These are phyloP conservation scores for Pichia kudriavzevii DNA, from an alignment of 1,139 yeast species.

Conservation along the genomic window DNA sequence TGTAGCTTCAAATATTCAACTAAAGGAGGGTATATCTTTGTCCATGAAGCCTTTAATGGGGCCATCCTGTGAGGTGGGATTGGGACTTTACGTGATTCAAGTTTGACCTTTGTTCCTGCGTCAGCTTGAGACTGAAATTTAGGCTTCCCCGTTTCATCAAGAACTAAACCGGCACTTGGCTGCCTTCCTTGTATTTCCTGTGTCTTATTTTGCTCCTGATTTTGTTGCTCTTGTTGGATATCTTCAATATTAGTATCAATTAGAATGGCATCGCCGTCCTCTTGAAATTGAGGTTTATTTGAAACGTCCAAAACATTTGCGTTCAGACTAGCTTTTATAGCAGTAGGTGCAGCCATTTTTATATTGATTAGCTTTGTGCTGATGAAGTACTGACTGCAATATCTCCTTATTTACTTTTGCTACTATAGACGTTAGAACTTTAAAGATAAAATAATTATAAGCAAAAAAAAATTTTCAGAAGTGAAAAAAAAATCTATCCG, in stretches of 20 bases:
- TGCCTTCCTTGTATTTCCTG: constrained; percentile 31
- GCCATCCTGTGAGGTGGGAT: constrained; percentile 97
- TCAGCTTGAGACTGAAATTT: constrained; percentile 70
- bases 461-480: no score
- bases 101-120: constrained; percentile 62
- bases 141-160: constrained; percentile 89
- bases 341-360: constrained; percentile 32
- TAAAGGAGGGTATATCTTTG: constrained; percentile 88
- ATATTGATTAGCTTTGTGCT: no score
- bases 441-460: no score
- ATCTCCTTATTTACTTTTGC: no score
- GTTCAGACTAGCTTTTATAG: constrained; percentile 30
- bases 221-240: constrained; percentile 26
- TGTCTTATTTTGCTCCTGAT: constrained; percentile 26
- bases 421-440: no score
- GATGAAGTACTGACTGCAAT: no score
- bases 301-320: background rate
- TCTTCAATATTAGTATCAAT: constrained; percentile 50
- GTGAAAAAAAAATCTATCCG: no score
- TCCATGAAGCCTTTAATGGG: constrained; percentile 84
- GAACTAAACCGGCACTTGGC: constrained; percentile 40
- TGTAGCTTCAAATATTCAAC: constrained; percentile 92
- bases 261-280: constrained; percentile 49
- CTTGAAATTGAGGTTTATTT: constrained; percentile 4
- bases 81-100: constrained; percentile 80